Evolutionary conservation across 208 protist species (phyloP).

Genomic region (Leishmania lainsoni): DNA sequence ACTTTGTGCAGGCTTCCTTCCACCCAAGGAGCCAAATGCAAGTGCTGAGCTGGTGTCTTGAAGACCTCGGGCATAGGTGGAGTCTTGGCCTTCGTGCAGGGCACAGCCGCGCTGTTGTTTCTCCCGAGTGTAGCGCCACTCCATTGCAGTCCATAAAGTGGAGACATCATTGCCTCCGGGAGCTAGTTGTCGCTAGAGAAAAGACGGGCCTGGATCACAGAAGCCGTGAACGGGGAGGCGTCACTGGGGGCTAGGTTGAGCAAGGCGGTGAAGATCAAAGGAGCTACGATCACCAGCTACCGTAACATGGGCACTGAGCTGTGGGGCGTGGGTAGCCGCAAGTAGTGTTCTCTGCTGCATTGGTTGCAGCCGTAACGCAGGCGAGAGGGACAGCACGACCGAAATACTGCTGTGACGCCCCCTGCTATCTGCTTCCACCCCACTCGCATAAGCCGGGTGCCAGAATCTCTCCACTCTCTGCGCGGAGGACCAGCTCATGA

Average conservation of each 20-base stretch:
- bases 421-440: background rate
- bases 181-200: background rate
- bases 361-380: background rate
- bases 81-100: slow-evolving; percentile 14
- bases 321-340: background rate
- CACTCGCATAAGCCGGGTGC: background rate
- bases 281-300: background rate
- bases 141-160: background rate
- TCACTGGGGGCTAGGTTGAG: background rate
- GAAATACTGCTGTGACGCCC: background rate
- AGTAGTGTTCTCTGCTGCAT: background rate
- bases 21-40: slow-evolving; percentile 4
- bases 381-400: background rate
- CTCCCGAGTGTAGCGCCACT: background rate
- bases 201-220: background rate
- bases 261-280: background rate
- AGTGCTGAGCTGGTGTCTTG: background rate
- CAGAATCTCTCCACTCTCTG: background rate
- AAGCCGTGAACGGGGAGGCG: background rate
- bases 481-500: no score
- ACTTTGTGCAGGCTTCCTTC: background rate
- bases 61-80: background rate
- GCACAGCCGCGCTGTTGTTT: slow-evolving; percentile 10
- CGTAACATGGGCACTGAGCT: background rate
- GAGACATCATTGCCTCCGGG: background rate